Evolutionary conservation across 2,329 filamentous ascomycete genomes (phyloP).

Genomic region (Cladobotryum mycophilum): DNA sequence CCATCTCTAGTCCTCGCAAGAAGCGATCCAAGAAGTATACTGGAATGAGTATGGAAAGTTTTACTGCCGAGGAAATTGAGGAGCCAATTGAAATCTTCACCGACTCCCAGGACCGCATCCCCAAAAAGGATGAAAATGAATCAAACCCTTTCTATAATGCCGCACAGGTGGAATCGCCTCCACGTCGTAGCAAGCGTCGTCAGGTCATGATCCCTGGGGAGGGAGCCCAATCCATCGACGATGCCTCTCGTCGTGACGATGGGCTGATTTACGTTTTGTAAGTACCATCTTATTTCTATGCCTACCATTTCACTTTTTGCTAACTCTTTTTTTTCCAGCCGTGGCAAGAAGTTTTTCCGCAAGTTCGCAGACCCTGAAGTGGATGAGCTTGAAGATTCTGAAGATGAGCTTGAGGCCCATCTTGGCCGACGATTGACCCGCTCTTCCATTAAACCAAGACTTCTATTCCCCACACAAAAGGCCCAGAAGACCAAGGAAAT

Average conservation of each 20-base stretch:
- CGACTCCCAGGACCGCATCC: conserved; percentile 72
- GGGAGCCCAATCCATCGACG: conserved; percentile 53
- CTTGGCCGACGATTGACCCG: conserved; percentile 50
- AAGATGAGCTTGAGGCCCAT: conserved; percentile 29
- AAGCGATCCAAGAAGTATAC: conserved; percentile 51
- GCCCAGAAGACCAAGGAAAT: conserved; percentile 36
- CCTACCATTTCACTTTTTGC: conserved; percentile 5
- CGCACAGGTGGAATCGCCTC: conserved; percentile 33
- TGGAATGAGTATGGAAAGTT: conserved; percentile 51
- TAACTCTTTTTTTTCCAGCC: conserved; percentile 43
- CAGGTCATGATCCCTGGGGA: conserved; percentile 51
- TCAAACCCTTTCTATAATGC: conserved; percentile 66
- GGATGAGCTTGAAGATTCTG: conserved; percentile 26
- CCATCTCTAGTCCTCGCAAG: conserved; percentile 54
- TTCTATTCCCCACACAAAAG: conserved; percentile 56
- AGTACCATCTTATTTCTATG: conserved; percentile 32
- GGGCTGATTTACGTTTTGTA: conserved; percentile 74
- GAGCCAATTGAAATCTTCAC: conserved; percentile 67
- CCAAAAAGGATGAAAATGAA: conserved; percentile 56
- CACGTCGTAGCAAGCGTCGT: conserved; percentile 50
- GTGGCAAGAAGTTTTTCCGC: conserved; percentile 72
- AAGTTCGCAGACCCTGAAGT: conserved; percentile 48
- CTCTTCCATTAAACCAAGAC: conserved; percentile 63
- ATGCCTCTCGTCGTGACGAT: conserved; percentile 59
- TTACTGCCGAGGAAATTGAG: conserved; percentile 49